Conservation (phyloP, 2,329 filamentous ascomycete species). For the Scorias spongiosa region DNA sequence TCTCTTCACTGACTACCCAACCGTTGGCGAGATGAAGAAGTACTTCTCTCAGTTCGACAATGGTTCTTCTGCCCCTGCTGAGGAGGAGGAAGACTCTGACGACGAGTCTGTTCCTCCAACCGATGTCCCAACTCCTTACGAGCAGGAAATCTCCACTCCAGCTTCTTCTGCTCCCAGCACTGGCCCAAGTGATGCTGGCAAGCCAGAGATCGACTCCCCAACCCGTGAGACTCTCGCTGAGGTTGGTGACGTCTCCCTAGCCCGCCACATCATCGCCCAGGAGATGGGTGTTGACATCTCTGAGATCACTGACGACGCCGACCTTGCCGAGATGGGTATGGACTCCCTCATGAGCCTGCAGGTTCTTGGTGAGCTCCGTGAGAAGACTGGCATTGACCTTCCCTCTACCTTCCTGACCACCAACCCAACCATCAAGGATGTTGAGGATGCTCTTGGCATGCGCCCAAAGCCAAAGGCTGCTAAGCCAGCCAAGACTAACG, state of each 20-base stretch:
- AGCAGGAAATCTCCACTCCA: constrained; percentile 29
- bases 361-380: constrained; percentile 35
- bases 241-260: constrained; percentile 28
- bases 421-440: constrained; percentile 48
- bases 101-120: constrained; percentile 27
- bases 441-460: constrained; percentile 49
- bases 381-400: constrained; percentile 35
- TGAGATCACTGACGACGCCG: constrained; percentile 39
- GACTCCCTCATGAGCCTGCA: constrained; percentile 39
- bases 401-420: constrained; percentile 41
- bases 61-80: constrained; percentile 16
- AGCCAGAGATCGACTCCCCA: constrained; percentile 21
- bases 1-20: constrained; percentile 45
- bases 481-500: constrained; percentile 12
- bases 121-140: constrained; percentile 28
- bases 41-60: constrained; percentile 36
- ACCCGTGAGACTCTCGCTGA: constrained; percentile 20
- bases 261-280: constrained; percentile 34
- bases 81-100: constrained; percentile 23
- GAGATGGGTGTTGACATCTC: constrained; percentile 52
- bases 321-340: constrained; percentile 45
- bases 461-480: constrained; percentile 27
- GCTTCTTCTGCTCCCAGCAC: constrained; percentile 32
- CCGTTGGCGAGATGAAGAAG: constrained; percentile 45
- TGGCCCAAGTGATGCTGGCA: constrained; percentile 25